Percentiles rank a stretch among this genome's conserved stretches.
These are phyloP conservation scores for Euphorbia lathyris DNA, from an alignment of 345 rosid species.

Conservation along the genomic window DNA sequence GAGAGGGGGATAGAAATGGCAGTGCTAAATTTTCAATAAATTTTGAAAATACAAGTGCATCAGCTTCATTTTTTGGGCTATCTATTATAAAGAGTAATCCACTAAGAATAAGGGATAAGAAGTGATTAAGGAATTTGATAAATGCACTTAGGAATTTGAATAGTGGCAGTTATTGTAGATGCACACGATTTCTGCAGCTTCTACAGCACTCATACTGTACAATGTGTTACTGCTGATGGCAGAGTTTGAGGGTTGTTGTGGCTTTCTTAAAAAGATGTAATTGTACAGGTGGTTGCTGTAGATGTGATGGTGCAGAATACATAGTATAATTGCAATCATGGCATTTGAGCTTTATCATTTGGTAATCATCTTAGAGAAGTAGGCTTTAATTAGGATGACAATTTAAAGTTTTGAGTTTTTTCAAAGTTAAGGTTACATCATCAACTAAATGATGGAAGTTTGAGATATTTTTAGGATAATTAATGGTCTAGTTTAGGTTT, in stretches of 20 bases:
- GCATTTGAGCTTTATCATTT: background rate
- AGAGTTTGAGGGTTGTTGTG: constrained; percentile 1
- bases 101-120: background rate
- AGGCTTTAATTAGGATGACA: background rate
- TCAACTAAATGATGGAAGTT: background rate
- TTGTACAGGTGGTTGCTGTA: constrained; percentile 6
- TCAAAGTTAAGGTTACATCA: background rate
- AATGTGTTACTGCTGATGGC: constrained; percentile 2
- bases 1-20: too few species aligned
- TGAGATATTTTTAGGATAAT: background rate
- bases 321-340: background rate
- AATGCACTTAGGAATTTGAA: background rate
- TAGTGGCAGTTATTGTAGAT: background rate
- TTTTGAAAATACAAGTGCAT: too few species aligned
- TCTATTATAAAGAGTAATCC: background rate
- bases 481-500: background rate
- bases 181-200: background rate
- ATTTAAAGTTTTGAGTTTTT: background rate
- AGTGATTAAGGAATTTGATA: background rate
- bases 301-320: constrained; percentile 1
- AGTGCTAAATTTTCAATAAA: too few species aligned
- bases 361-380: background rate
- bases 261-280: constrained; percentile 1
- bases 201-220: background rate
- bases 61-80: background rate